Evolutionary conservation across 2,329 filamentous ascomycete genomes (phyloP).

Genomic region (Penicillium frequentans): DNA sequence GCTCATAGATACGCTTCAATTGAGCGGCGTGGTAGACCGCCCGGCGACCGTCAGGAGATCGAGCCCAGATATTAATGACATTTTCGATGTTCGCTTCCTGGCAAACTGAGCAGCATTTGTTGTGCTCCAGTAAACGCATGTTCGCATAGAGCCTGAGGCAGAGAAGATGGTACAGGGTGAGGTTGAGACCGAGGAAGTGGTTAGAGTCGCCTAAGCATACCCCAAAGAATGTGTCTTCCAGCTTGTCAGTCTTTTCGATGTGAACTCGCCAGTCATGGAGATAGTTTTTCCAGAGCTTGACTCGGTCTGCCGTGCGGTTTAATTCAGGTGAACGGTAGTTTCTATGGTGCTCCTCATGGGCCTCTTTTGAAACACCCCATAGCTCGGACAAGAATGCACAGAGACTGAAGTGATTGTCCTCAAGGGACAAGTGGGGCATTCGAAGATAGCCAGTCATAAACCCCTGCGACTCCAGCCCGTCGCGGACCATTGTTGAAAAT

Average conservation of each 20-base stretch:
- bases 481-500: neutral
- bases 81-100: neutral
- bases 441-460: neutral
- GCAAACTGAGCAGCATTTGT: neutral
- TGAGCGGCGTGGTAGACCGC: neutral
- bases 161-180: neutral
- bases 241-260: neutral
- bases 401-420: neutral
- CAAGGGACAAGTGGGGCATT: neutral
- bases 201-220: neutral
- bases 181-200: neutral
- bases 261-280: neutral
- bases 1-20: neutral
- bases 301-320: neutral
- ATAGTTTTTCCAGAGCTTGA: neutral
- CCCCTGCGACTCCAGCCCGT: neutral
- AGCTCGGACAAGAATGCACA: neutral
- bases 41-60: neutral
- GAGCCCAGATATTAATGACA: neutral
- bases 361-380: neutral
- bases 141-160: neutral
- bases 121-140: neutral
- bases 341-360: neutral
- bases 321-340: neutral
- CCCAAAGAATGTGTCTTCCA: neutral